These are phyloP conservation scores for Hypseocharis bilobata DNA, from an alignment of 441 rosid species.

Conservation along the genomic window DNA sequence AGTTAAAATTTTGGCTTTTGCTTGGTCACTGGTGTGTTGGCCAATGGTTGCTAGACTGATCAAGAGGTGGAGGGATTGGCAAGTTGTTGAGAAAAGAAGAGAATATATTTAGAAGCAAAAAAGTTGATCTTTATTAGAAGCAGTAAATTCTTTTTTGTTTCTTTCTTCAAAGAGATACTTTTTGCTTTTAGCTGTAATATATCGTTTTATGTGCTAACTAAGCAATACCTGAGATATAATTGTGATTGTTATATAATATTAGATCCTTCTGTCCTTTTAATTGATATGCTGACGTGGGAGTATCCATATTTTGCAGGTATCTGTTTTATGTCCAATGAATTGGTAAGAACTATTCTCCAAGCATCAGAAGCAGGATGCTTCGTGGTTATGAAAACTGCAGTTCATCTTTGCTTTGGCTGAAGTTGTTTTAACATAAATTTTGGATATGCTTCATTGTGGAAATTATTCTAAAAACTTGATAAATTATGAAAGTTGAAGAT, in stretches of 20 bases:
- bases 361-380: background rate
- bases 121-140: background rate
- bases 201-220: no score
- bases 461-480: conserved; percentile 1
- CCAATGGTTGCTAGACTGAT: background rate
- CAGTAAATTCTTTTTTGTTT: background rate
- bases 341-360: conserved; percentile 43
- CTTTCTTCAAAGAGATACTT: background rate
- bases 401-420: background rate
- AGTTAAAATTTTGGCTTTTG: background rate
- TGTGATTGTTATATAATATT: background rate
- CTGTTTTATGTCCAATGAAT: conserved; percentile 86
- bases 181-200: no score
- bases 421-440: background rate
- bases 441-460: background rate
- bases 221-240: background rate
- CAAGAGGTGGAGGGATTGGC: background rate
- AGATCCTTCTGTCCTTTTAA: background rate
- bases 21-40: background rate
- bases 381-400: background rate
- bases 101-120: background rate
- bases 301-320: conserved; percentile 49
- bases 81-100: background rate
- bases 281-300: conserved; percentile 12
- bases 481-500: conserved; percentile 6